phyloP scores from a whole-genome alignment of 23 red algal genomes.

The Rhodosorus marinus region DNA sequence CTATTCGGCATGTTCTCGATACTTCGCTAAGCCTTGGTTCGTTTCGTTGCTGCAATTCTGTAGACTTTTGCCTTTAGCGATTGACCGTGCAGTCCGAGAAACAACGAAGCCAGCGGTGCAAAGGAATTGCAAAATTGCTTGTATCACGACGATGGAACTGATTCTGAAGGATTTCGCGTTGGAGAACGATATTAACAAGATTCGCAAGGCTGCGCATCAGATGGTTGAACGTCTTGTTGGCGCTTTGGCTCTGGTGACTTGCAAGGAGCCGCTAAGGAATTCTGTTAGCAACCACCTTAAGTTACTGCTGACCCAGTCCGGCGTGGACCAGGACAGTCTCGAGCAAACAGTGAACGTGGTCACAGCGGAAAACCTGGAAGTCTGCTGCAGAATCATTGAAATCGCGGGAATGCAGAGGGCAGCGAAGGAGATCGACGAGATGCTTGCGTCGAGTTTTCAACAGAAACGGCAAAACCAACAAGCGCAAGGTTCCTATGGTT shows the following conservation, averaged over 20 bases:
- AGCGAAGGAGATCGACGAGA: conserved; percentile 43
- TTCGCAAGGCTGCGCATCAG: conserved; percentile 34
- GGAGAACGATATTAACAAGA: conserved; percentile 17
- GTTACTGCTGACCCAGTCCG: conserved; percentile 16
- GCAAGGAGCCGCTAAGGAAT: conserved; percentile 75
- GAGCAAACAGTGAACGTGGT: conserved; percentile 87
- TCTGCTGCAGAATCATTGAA: conserved; percentile 90
- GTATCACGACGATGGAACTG: conserved; percentile 80
- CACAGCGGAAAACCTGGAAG: conserved; percentile 64
- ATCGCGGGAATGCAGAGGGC: conserved; percentile 55
- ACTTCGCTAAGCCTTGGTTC: no score
- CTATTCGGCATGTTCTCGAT: no score
- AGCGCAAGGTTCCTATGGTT: no score
- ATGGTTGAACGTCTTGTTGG: conserved; percentile 88
- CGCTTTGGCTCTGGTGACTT: conserved; percentile 80
- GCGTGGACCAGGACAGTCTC: conserved; percentile 32
- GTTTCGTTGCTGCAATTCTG: no score
- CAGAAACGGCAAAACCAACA: no score
- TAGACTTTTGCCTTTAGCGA: conserved; percentile 42
- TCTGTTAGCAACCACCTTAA: conserved; percentile 74
- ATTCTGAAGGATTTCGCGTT: conserved; percentile 78
- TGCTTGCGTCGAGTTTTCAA: no score
- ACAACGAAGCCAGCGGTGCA: conserved; percentile 92
- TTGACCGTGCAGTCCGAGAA: conserved; percentile 88
- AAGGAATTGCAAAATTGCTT: conserved; percentile 58